Evolutionary conservation across 179 eudicot species (phyloP), one percentile per base, ranked within the genome.

Genomic region (Kewa caespitosa): DNA sequence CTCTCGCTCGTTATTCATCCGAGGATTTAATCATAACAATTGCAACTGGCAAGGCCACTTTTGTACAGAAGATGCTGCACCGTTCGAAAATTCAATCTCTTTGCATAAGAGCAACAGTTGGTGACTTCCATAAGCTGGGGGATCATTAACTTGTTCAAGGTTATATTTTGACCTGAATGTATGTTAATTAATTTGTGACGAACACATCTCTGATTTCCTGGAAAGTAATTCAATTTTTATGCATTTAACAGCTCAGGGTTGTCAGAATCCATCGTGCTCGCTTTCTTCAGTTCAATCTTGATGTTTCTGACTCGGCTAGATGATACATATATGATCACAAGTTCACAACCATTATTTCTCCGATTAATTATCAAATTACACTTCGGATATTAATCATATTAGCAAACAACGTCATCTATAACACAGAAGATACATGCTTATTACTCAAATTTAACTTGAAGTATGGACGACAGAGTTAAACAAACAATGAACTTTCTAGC

Each of bases 11-110:
- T 39, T 70, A 42, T 71, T 31, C 33, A 61, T 74, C 76, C 23
- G 65, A 52, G 67, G 79, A 74, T 62, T 59, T 32, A 32, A 65
- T 66, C 67, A 30, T 23, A 39, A 28, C n/a, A 73, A 25, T 31
- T 39, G 69, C 67, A 78, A 62, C 76, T 31, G 37, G 50, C 78
- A 23, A 28, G 33, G 50, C 42, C 52, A 38, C 31, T 78, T 81
- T 69, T 78, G 81, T 81, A 78, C 57, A 78, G 81, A 69, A 74
- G 79, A 57, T 65, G 64, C 76, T 67, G 67, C 78, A 50, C 68
- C 71, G n/a, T 70, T 79, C 46, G 75, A 48, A 36, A 50, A 31
- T 43, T 77, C 66, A 32, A n/a, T 70, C 72, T 68, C 38, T 55
- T 64, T 54, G 36, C 59, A 28, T 61, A 43, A 34, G 34, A 55